Conservation (phyloP, 345 rosid species). For the Tarenaya hassleriana region DNA sequence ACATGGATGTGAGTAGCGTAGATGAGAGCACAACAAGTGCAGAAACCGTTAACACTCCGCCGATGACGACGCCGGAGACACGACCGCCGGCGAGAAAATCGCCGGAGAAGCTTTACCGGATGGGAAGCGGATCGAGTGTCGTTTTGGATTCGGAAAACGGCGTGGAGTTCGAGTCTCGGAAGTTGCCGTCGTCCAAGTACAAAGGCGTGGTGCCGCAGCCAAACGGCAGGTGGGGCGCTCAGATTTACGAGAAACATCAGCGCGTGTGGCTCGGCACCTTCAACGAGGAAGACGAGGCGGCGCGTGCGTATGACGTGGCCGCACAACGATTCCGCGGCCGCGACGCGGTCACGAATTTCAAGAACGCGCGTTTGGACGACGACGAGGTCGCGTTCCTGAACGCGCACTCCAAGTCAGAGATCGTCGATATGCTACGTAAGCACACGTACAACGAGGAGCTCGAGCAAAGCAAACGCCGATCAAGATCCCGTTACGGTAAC, state of each 20-base stretch:
- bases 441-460: slow-evolving; percentile 74
- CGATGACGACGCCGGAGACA: neutral
- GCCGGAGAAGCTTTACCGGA: slow-evolving; percentile 37
- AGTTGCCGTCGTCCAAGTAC: slow-evolving; percentile 78
- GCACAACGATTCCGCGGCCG: slow-evolving; percentile 79
- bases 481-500: neutral
- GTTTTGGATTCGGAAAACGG: slow-evolving; percentile 53
- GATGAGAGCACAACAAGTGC: slow-evolving; percentile 23
- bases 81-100: slow-evolving; percentile 17
- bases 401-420: slow-evolving; percentile 74
- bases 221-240: slow-evolving; percentile 94
- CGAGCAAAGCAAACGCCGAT: slow-evolving; percentile 46
- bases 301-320: slow-evolving; percentile 77
- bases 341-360: slow-evolving; percentile 76
- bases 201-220: slow-evolving; percentile 99
- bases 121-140: slow-evolving; percentile 55
- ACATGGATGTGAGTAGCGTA: slow-evolving; percentile 20
- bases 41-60: slow-evolving; percentile 1
- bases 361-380: slow-evolving; percentile 23
- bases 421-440: slow-evolving; percentile 85
- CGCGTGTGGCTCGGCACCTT: slow-evolving; percentile 94
- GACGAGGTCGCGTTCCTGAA: slow-evolving; percentile 48
- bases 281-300: slow-evolving; percentile 76
- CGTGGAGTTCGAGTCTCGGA: slow-evolving; percentile 69
- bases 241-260: slow-evolving; percentile 94